Base-by-base conservation (phyloP, 2,329 filamentous ascomycete species). In the Epicoccum sorghinum region DNA sequence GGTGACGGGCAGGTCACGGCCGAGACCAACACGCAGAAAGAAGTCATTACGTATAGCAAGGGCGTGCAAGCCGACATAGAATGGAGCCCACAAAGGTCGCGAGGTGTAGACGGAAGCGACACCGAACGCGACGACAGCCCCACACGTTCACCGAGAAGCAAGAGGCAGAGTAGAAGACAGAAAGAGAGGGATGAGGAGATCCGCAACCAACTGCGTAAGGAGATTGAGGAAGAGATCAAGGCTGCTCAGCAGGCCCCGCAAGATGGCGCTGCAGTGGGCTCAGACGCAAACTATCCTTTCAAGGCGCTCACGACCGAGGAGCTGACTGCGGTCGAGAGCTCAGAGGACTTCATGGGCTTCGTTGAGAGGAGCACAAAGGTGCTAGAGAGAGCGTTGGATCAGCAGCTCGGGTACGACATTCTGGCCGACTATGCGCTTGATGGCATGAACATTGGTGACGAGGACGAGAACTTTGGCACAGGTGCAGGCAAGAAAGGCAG, bases 11-110 rank as follows among this genome's bases (percentile, higher is more conserved):
- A 87, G 18, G 89, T 87, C 60, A 86, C 89, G 1, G 89, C 89
- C 1, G 89, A 88, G 22, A 86, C 89, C 30, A 85, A 81, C 47
- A 85, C 81, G 30, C 78, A 79, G 61, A 67, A 64, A 46, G 95
- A 99, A 75, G 82, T 96, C 55, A 92, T 96, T 70, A 96, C 92
- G 47, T 99, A 99, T 81, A 98, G 90, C 82, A 98, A 97, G 79
- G 93, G 88, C 51, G 92, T 98, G 22, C 96, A 99, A 76, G 97
- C 95, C 13, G 86, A 89, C 22, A 89, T 91, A 67, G 86, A 88
- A 59, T 90, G 90, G 86, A 80, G 82, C 14, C 76, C 77, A 6
- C 79, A 81, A 4, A 78, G 80, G 52, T 78, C 83, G 25, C 78
- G 81, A 30, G 79, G 82, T 29, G 77, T 82, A 1, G 80, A 82